Conservation (phyloP, 2,329 filamentous ascomycete species). For the Fusarium sp. region DNA sequence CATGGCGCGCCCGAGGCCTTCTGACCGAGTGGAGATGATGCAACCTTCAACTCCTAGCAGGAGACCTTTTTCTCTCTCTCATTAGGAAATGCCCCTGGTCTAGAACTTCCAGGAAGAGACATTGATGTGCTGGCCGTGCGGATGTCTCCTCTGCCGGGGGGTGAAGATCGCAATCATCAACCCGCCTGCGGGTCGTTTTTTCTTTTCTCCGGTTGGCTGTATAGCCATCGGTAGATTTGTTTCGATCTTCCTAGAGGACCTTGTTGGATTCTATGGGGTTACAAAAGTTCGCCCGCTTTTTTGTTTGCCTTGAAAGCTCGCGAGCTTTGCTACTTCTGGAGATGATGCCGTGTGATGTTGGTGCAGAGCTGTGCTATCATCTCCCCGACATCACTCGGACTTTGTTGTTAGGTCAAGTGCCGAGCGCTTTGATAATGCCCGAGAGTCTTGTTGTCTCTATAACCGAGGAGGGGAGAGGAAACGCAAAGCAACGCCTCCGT, state of each 20-base stretch:
- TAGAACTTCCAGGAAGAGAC: constrained; percentile 13
- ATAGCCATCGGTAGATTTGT: background rate
- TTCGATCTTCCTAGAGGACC: background rate
- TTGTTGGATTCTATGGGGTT: background rate
- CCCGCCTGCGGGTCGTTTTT: constrained; percentile 14
- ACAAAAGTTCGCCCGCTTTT: background rate
- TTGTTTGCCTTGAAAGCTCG: background rate
- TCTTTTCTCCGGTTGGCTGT: constrained; percentile 30
- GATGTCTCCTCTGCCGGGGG: constrained; percentile 21
- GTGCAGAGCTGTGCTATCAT: background rate
- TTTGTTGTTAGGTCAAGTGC: background rate
- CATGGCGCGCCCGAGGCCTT: background rate
- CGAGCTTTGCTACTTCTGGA: constrained; percentile 6
- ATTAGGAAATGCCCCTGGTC: background rate
- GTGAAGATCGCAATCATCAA: constrained; percentile 41
- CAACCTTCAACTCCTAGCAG: background rate
- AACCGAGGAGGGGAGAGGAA: background rate
- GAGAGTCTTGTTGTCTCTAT: background rate
- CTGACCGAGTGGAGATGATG: constrained; percentile 12
- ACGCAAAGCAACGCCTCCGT: constrained; percentile 2
- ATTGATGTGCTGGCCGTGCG: constrained; percentile 10
- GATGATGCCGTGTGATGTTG: background rate
- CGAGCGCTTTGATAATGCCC: background rate
- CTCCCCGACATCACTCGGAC: background rate
- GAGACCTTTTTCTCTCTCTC: background rate